Evolutionary conservation across 768 basidiomycete genomes (phyloP).

Genomic region (Serendipita sp.): DNA sequence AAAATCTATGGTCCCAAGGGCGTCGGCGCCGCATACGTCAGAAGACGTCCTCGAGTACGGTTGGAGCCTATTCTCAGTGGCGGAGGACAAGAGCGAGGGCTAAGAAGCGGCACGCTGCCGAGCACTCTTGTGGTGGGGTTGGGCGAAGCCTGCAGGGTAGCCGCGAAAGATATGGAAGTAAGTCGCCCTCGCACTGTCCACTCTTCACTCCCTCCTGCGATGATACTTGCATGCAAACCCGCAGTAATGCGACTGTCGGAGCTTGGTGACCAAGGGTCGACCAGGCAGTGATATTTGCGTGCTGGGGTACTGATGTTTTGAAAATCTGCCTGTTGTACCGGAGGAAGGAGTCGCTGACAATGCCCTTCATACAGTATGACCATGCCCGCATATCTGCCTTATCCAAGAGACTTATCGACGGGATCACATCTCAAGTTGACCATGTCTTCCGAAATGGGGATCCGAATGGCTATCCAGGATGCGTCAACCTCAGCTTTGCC

Average conservation of each 20-base stretch:
- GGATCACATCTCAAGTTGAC: slow-evolving; percentile 71
- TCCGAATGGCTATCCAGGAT: slow-evolving; percentile 80
- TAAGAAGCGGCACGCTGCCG: slow-evolving; percentile 88
- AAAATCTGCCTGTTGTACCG: background rate
- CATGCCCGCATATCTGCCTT: slow-evolving; percentile 56
- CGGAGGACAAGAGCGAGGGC: slow-evolving; percentile 92
- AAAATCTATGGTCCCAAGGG: slow-evolving; percentile 99
- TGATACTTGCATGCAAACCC: slow-evolving; percentile 20
- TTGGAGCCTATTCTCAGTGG: slow-evolving; percentile 90
- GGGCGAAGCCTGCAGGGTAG: slow-evolving; percentile 88
- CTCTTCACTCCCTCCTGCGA: slow-evolving; percentile 18
- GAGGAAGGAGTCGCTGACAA: slow-evolving; percentile 4
- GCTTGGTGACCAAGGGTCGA: slow-evolving; percentile 23
- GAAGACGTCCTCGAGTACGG: slow-evolving; percentile 80
- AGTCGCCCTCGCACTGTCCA: slow-evolving; percentile 26
- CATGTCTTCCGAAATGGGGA: slow-evolving; percentile 93
- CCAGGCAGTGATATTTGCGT: slow-evolving; percentile 47
- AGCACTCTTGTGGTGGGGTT: slow-evolving; percentile 79
- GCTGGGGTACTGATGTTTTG: slow-evolving; percentile 83
- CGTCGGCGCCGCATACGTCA: slow-evolving; percentile 84
- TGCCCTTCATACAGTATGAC: slow-evolving; percentile 46
- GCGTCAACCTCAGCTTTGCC: slow-evolving; percentile 87
- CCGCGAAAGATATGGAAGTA: slow-evolving; percentile 83
- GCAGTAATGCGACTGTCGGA: slow-evolving; percentile 25
- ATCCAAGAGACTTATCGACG: slow-evolving; percentile 63